Percentiles rank a stretch among this genome's conserved stretches.
These are phyloP conservation scores for Penicillium taxi DNA, from an alignment of 495 filamentous ascomycete genomes.

Conservation along the genomic window DNA sequence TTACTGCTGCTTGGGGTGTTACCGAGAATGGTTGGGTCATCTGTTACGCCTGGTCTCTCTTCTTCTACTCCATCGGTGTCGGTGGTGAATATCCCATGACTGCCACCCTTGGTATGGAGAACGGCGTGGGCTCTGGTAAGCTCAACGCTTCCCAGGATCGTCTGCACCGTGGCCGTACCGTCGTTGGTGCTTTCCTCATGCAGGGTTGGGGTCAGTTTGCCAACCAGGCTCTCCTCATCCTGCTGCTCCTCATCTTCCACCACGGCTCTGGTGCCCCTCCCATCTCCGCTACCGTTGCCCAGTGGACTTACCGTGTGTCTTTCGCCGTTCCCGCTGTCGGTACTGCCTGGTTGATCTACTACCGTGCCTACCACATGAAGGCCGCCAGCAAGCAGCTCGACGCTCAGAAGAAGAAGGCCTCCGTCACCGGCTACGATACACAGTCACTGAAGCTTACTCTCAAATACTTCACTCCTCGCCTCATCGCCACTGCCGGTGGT, in stretches of 20 bases:
- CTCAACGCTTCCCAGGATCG: constrained; percentile 79
- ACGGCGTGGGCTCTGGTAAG: constrained; percentile 70
- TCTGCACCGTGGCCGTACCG: constrained; percentile 83
- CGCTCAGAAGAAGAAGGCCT: constrained; percentile 68
- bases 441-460: constrained; percentile 64
- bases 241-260: constrained; percentile 73
- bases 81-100: constrained; percentile 94
- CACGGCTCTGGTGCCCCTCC: constrained; percentile 58
- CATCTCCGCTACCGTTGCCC: constrained; percentile 57
- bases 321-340: constrained; percentile 79
- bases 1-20: constrained; percentile 74
- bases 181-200: constrained; percentile 88
- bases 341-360: constrained; percentile 85
- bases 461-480: constrained; percentile 67
- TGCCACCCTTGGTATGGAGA: constrained; percentile 86
- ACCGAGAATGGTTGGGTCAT: constrained; percentile 83
- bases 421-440: constrained; percentile 78
- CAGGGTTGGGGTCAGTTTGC: constrained; percentile 90
- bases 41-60: constrained; percentile 81
- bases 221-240: constrained; percentile 77
- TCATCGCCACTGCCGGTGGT: constrained; percentile 69
- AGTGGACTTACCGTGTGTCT: constrained; percentile 77
- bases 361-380: constrained; percentile 82
- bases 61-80: constrained; percentile 84
- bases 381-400: constrained; percentile 61